Base-by-base conservation (phyloP, 2,329 filamentous ascomycete species). In the Clarireedia monteithiana region DNA sequence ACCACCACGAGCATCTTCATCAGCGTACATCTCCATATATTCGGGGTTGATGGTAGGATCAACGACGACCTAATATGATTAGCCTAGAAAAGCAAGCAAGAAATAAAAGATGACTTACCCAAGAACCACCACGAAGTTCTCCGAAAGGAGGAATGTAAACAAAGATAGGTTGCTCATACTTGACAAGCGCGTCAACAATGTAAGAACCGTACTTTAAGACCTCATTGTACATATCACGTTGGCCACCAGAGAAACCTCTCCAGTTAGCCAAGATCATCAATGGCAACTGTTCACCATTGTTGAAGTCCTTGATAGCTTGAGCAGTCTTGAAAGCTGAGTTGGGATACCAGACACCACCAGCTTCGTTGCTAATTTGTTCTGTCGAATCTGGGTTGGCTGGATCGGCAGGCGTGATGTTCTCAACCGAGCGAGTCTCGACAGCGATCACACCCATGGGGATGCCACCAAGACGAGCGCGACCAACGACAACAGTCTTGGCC, bases 271-370 rank as follows among this genome's bases (percentile, higher is more conserved):
- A 84, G 71, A 99, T 99, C 91, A 99, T 97, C 63, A 99, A 78
- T 56, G 94, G 94, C 69, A 99, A 81, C 77, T 99, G 94, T 77
- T 99, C 94, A 71, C 94, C 94, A 64, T 95, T 84, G 83, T 99
- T 99, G 83, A 99, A 99, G 78, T 99, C 94, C 68, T 88, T 91
- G 77, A 99, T 95, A 56, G 94, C 94, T 75, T 99, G 94, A 3
- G 94, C 94, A 60, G 94, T 99, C 88, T 99, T 99, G 85, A 92
- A 99, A 24, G 94, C 94, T 10, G 92, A 97, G 82, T 99, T 99
- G 70, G 94, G 94, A 77, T 97, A 99, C 94, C 94, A 99, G 27
- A 99, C 94, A 77, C 95, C 94, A 78, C 94, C 94, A 62, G 94
- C 94, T 77, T 99, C 94, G 65, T 91, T 92, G 64, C 81, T 84